Base-by-base conservation (phyloP, 1,139 yeast genomes). In the Debaryomycetaceae sp. region DNA sequence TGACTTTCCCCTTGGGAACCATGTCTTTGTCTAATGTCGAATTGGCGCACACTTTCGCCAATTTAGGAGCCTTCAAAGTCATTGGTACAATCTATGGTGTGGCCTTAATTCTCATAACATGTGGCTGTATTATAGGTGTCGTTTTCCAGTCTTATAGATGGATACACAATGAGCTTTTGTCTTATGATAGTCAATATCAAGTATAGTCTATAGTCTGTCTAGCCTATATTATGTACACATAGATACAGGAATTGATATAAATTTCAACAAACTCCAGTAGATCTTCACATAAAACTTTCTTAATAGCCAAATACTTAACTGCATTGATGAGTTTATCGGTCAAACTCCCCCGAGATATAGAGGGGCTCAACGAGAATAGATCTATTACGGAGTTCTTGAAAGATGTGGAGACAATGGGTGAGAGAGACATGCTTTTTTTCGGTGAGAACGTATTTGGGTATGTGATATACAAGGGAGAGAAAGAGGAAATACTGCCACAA, bases 1-100 rank as follows among this genome's bases (percentile, higher is more conserved):
- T 86, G 71, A 85, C 96, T 46, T 89, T 89, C 81, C 96, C 96
- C 2, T 56, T 87, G 50, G 96, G 96, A 3, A 87, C 96, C 0
- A 82, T 86, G 83, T 69, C 83, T 0, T 60, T 85, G 16, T 78
- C 87, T 3, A 75, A 79, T 48, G 59, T 68, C 16, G 75, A 78
- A 49, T 56, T 87, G 19, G 78, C 70, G 31, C 51, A 46, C 2
- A 59, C 73, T 5, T 70, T 65, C 37, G 70, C 74, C 5, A 67
- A 66, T 1, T 64, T 80, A 48, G 55, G 56, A 31, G 78, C 81
- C 3, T 84, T 84, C 62, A 70, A 75, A 46, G 81, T 81, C 5
- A 51, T 87, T 38, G 78, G 85, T 2, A 70, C 82, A 5, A 72
- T 85, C 3, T 85, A 84, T 53, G 82, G 82, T 0, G 71, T 68